Percentiles rank a stretch among this genome's conserved stretches.
phyloP scores from a whole-genome alignment of 164 flowering plant genomes.

The Berberis thunbergii region DNA sequence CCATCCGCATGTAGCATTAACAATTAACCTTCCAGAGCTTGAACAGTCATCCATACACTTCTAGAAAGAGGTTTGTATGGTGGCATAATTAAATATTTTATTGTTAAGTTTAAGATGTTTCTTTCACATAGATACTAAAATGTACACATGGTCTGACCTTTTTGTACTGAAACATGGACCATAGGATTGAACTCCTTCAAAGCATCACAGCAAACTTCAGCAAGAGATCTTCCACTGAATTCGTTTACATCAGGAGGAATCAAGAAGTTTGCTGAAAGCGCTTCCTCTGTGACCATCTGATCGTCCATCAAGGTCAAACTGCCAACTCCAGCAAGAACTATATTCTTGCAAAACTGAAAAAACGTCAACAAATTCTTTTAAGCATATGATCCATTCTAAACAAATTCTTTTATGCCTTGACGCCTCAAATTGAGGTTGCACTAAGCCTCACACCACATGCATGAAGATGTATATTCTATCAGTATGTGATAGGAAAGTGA shows the following conservation, averaged over 20 bases:
- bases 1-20: too few relatives aligned
- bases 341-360: conserved; percentile 90
- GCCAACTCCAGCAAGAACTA: conserved; percentile 93
- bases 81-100: too few relatives aligned
- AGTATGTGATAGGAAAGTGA: too few relatives aligned
- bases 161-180: conserved; percentile 78
- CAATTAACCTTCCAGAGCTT: too few relatives aligned
- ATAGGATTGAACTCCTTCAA: conserved; percentile 85
- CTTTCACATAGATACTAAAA: too few relatives aligned
- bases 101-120: too few relatives aligned
- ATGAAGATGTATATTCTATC: too few relatives aligned
- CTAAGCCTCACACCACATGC: too few relatives aligned
- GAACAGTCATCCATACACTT: too few relatives aligned
- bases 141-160: conserved; percentile 33
- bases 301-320: conserved; percentile 87
- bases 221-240: conserved; percentile 46
- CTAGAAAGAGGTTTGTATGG: too few relatives aligned
- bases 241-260: conserved; percentile 52
- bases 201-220: conserved; percentile 85
- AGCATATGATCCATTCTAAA: neutral
- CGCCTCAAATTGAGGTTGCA: too few relatives aligned
- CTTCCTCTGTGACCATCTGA: conserved; percentile 54
- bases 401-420: neutral
- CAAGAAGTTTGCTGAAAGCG: conserved; percentile 63
- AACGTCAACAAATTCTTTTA: neutral